phyloP scores from a whole-genome alignment of 108 stramenopile species.

The Nannochloropsis gaditana region DNA sequence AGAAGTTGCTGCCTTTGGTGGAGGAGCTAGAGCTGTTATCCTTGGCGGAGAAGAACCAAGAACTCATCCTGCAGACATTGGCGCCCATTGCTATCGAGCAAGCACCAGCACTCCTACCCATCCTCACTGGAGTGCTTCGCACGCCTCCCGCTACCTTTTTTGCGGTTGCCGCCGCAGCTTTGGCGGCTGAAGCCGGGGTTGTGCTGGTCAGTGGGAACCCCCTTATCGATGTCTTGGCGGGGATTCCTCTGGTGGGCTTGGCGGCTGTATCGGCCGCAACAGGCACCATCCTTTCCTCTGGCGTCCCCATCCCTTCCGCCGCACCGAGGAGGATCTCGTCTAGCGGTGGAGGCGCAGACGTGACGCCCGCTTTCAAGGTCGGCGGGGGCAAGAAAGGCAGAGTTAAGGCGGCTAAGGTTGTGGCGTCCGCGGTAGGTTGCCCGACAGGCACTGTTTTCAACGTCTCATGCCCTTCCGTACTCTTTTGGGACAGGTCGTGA shows the following conservation, averaged over 20 bases:
- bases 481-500: no score
- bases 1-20: slow-evolving; percentile 15
- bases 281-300: neutral
- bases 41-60: neutral
- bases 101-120: neutral
- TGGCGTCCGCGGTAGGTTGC: neutral
- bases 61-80: neutral
- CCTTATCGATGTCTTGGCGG: neutral
- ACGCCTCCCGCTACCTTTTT: neutral
- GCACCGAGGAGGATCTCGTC: neutral
- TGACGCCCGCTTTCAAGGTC: neutral
- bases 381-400: neutral
- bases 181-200: neutral
- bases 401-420: neutral
- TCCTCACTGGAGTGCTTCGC: neutral
- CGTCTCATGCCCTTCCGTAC: no score
- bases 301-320: neutral
- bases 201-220: neutral
- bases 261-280: neutral
- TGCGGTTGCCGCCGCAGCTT: neutral
- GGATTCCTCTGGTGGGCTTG: neutral
- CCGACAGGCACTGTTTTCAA: no score
- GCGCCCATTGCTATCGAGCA: neutral
- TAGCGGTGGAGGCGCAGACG: neutral
- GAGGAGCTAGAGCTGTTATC: slow-evolving; percentile 12